These are phyloP conservation scores for Malus hybrid DNA, from an alignment of 331 rosid genomes.

Conservation along the genomic window DNA sequence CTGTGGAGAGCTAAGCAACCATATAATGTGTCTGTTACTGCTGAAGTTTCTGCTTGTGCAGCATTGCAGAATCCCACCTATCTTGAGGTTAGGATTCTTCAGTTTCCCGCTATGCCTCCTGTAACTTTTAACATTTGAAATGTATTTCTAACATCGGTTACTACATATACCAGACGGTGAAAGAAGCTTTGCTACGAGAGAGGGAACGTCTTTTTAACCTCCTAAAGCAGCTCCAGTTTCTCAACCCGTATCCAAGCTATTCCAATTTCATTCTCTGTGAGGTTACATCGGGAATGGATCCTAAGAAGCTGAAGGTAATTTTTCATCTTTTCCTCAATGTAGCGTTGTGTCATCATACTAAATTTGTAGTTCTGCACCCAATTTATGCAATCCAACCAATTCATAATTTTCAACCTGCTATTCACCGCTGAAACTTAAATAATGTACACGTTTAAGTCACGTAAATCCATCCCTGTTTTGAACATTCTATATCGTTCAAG, in stretches of 20 bases:
- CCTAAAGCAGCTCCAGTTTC: conserved; percentile 65
- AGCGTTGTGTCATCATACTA: not conserved
- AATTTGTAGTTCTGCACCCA: not conserved
- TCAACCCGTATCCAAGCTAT: conserved; percentile 77
- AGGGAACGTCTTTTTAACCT: conserved; percentile 63
- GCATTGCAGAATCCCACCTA: conserved; percentile 78
- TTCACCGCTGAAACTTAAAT: too few species aligned
- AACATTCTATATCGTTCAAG: too few species aligned
- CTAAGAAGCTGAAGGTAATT: conserved; percentile 80
- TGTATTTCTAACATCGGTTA: conserved; percentile 25
- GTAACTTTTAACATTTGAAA: not conserved
- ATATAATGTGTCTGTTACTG: conserved; percentile 90
- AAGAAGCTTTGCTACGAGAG: conserved; percentile 71
- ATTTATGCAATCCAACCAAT: not conserved
- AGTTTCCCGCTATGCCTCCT: not conserved
- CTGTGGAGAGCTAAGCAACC: conserved; percentile 98
- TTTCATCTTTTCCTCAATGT: not conserved
- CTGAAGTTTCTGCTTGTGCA: conserved; percentile 92
- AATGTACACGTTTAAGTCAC: too few species aligned
- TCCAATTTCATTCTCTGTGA: conserved; percentile 92
- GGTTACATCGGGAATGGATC: conserved; percentile 74
- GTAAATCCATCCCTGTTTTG: too few species aligned
- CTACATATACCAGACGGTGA: conserved; percentile 53
- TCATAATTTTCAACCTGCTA: not conserved
- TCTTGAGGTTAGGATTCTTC: conserved; percentile 48